Evolutionary conservation across 305 asterid species (phyloP).

Genomic region (Solanum chacoense): DNA sequence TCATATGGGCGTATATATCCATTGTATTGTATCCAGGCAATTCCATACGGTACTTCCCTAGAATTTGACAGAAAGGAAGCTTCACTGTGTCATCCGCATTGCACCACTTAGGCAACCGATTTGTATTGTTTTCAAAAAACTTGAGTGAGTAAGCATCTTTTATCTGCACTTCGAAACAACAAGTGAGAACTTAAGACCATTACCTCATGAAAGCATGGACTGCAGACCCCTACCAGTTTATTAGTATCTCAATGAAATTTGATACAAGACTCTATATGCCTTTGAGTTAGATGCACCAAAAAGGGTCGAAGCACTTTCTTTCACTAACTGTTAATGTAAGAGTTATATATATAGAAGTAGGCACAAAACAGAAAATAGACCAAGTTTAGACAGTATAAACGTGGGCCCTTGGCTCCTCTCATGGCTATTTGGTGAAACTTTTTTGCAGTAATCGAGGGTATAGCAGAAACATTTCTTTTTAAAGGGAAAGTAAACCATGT

Average conservation of each 20-base stretch:
- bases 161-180: conserved; percentile 22
- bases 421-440: too few relatives aligned
- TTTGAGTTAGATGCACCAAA: background rate
- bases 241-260: background rate
- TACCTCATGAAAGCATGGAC: background rate
- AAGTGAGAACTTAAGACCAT: background rate
- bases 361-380: too few relatives aligned
- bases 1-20: conserved; percentile 74
- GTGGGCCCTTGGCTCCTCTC: too few relatives aligned
- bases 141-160: conserved; percentile 38
- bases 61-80: conserved; percentile 69
- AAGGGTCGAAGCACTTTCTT: background rate
- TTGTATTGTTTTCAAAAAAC: conserved; percentile 23
- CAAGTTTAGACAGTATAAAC: too few relatives aligned
- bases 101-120: conserved; percentile 42
- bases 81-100: conserved; percentile 36
- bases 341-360: too few relatives aligned
- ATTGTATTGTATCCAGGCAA: conserved; percentile 72
- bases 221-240: background rate
- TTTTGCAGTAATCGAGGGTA: background rate
- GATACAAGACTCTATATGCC: background rate
- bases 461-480: background rate
- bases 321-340: too few relatives aligned
- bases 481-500: background rate
- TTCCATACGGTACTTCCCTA: conserved; percentile 81